phyloP scores from a whole-genome alignment of 2,329 filamentous ascomycete species.

The Emericellopsis atlantica region DNA sequence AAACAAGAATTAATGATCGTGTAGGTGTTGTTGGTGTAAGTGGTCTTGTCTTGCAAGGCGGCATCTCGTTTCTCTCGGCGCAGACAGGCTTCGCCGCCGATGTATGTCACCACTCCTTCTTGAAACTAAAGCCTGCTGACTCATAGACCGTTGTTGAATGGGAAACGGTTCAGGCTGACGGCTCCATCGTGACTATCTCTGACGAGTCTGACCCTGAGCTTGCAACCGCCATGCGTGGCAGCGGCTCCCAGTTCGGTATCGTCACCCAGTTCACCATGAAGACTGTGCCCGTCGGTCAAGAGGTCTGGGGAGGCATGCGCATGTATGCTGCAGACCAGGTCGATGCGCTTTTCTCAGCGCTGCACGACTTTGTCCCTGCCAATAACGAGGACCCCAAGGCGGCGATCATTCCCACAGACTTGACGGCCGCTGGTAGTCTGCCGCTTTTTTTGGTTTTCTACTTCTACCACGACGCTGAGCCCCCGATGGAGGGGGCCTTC shows the following conservation, averaged over 20 bases:
- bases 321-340: constrained; percentile 15
- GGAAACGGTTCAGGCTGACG: constrained; percentile 12
- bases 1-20: neutral
- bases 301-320: constrained; percentile 22
- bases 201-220: constrained; percentile 11
- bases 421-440: constrained; percentile 7
- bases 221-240: constrained; percentile 13
- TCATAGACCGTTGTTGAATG: constrained; percentile 2
- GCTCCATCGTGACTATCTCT: constrained; percentile 11
- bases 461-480: constrained; percentile 18
- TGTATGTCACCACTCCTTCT: constrained; percentile 7
- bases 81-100: constrained; percentile 14
- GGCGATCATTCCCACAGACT: constrained; percentile 14
- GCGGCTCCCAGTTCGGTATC: constrained; percentile 18
- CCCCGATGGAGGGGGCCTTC: constrained; percentile 13
- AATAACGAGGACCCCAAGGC: constrained; percentile 13
- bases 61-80: constrained; percentile 14
- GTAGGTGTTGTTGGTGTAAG: constrained; percentile 14
- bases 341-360: constrained; percentile 14
- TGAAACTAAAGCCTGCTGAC: neutral
- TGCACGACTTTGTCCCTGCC: constrained; percentile 16
- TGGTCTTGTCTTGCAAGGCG: constrained; percentile 13
- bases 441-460: constrained; percentile 15
- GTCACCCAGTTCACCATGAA: constrained; percentile 18
- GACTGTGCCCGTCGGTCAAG: constrained; percentile 15